A percentile compares a stretch with the other conserved stretches of the same genome.
phyloP scores from a whole-genome alignment of 805 yeast genomes.

The Martiniozyma abietophila region DNA sequence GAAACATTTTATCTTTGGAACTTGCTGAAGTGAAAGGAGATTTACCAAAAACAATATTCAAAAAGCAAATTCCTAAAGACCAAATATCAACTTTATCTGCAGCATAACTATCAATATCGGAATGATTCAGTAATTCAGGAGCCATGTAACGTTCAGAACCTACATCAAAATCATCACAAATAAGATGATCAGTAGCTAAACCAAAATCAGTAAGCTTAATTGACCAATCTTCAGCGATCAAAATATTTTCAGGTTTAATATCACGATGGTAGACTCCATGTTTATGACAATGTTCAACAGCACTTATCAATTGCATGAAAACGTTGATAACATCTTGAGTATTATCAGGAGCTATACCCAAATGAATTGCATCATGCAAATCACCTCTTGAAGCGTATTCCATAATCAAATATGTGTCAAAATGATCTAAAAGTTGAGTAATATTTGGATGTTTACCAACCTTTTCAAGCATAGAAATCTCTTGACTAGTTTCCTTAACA shows the following conservation, averaged over 20 bases:
- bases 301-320: conserved; percentile 39
- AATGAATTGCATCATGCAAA: conserved; percentile 67
- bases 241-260: conserved; percentile 48
- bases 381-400: conserved; percentile 88
- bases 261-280: conserved; percentile 45
- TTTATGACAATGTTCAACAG: conserved; percentile 42
- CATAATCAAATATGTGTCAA: conserved; percentile 46
- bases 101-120: conserved; percentile 49
- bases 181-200: conserved; percentile 41
- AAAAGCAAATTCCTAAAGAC: conserved; percentile 78
- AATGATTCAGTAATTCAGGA: conserved; percentile 71
- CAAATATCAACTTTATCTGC: conserved; percentile 81
- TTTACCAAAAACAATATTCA: conserved; percentile 80
- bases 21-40: conserved; percentile 81
- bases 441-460: conserved; percentile 48
- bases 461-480: conserved; percentile 53
- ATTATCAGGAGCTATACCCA: conserved; percentile 50
- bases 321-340: conserved; percentile 49
- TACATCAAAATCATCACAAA: conserved; percentile 68
- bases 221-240: conserved; percentile 46
- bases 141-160: conserved; percentile 94
- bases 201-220: conserved; percentile 54
- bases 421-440: conserved; percentile 37
- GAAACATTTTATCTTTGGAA: conserved; percentile 65
- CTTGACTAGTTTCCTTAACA: conserved; percentile 56